Evolutionary conservation across 805 yeast species (phyloP).

Genomic region (Wickerhamiella qilinensis): DNA sequence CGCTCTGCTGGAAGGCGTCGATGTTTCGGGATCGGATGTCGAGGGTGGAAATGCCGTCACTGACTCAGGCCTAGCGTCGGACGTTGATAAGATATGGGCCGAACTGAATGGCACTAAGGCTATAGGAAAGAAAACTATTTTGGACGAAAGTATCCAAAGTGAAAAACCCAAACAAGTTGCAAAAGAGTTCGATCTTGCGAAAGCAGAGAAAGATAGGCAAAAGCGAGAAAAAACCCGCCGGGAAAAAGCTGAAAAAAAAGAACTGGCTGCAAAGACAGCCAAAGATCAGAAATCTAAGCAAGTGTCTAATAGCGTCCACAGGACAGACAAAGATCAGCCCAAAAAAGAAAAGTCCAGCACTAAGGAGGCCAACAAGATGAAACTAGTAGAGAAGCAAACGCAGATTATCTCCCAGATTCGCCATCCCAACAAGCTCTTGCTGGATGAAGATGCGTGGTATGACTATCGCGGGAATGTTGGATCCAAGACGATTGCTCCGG

Average conservation of each 20-base stretch:
- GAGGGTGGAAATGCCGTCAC: conserved; percentile 21
- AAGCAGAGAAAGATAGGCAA: neutral
- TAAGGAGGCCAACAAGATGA: conserved; percentile 3
- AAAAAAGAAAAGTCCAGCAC: no score
- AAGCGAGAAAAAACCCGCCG: neutral
- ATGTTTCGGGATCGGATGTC: conserved; percentile 20
- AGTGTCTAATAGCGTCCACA: neutral
- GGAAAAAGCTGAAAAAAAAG: neutral
- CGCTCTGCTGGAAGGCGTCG: conserved; percentile 40
- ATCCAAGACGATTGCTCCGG: conserved; percentile 18
- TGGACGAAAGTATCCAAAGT: neutral
- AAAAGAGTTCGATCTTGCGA: neutral
- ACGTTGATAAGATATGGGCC: conserved; percentile 16
- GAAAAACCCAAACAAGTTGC: neutral
- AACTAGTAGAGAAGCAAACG: neutral
- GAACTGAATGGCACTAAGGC: conserved; percentile 8
- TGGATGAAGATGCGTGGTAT: conserved; percentile 54
- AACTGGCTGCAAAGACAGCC: conserved; percentile 4
- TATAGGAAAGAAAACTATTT: conserved; percentile 5
- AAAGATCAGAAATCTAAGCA: neutral
- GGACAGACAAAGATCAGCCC: neutral
- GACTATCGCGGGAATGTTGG: conserved; percentile 30
- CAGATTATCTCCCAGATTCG: conserved; percentile 17
- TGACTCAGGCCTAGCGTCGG: conserved; percentile 7
- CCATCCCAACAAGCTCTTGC: conserved; percentile 28